These are phyloP conservation scores for Papiliotrema flavescens DNA, from an alignment of 1,284 basidiomycete genomes.

Conservation along the genomic window DNA sequence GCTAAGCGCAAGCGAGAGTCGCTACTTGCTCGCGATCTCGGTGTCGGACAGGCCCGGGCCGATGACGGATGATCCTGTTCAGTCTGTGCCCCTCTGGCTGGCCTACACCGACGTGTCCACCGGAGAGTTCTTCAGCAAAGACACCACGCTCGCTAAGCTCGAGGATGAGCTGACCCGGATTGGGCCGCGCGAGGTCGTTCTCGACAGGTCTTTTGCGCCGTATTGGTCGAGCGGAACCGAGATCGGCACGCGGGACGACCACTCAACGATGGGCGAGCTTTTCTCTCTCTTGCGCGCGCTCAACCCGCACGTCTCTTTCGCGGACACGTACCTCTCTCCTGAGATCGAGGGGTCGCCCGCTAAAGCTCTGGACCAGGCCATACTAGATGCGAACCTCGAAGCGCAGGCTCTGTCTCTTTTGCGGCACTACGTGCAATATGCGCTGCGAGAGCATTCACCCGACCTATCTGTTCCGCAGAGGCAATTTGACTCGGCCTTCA, in stretches of 20 bases:
- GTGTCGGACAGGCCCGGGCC: conserved; percentile 13
- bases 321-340: conserved; percentile 16
- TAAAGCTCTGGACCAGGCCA: not conserved
- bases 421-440: conserved; percentile 64
- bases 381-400: conserved; percentile 49
- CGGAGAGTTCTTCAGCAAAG: conserved; percentile 82
- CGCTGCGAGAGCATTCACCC: conserved; percentile 72
- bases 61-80: conserved; percentile 2
- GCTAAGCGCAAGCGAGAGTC: conserved; percentile 76
- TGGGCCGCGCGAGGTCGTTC: conserved; percentile 74
- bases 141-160: conserved; percentile 56
- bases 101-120: conserved; percentile 96
- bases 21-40: conserved; percentile 76
- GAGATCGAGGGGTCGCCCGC: not conserved
- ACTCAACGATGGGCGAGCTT: conserved; percentile 7
- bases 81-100: conserved; percentile 53
- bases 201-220: conserved; percentile 55
- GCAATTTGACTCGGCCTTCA: conserved; percentile 59
- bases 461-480: conserved; percentile 54
- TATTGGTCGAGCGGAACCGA: conserved; percentile 16
- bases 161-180: conserved; percentile 82
- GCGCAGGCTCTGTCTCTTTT: conserved; percentile 62
- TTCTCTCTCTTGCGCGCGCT: conserved; percentile 30
- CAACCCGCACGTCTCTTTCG: conserved; percentile 40
- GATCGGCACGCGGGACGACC: not conserved